Base-by-base conservation (phyloP, 2,329 filamentous ascomycete genomes). In the Cercospora brassicicola region DNA sequence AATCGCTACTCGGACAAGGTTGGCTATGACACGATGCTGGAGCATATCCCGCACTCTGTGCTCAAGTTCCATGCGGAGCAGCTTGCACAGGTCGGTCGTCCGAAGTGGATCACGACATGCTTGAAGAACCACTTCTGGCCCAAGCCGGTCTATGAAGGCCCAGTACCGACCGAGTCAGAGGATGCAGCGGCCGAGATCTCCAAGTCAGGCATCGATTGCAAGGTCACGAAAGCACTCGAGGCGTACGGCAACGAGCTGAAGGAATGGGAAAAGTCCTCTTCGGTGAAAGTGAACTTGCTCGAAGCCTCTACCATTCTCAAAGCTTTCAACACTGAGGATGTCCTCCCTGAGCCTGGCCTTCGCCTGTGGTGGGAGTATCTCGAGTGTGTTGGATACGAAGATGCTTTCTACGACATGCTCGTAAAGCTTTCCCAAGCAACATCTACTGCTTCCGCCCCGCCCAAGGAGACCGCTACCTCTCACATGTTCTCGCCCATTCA, bases 341-440 rank as follows among this genome's bases (percentile, higher is more conserved):
- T 76, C 0, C 81, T 79, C 42, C 1, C 20, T 26, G 73, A 77
- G 5, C 76, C 78, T 10, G 81, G 81, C 5, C 73, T 84, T 8
- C 76, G 83, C 18, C 77, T 84, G 26, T 83, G 79, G 79, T 83
- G 80, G 80, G 82, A 84, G 74, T 84, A 84, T 61, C 75, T 84
- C 30, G 71, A 82, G 72, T 84, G 81, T 66, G 75, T 80, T 2
- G 74, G 75, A 13, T 84, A 78, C 73, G 80, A 82, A 57, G 63
- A 69, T 10, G 76, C 76, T 2, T 82, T 84, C 74, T 83, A 83
- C 68, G 72, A 79, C 4, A 74, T 78, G 72, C 76, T 84, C 7
- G 78, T 80, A 20, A 65, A 64, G 4, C 20, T 72, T 18, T 28
- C 75, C 72, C 61, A 62, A 62, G 45, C 15, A 4, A 18, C 15